Evolutionary conservation across 2,329 filamentous ascomycete species (phyloP), one percentile per base, ranked within the genome.

Genomic region (Phialemonium atrogriseum): DNA sequence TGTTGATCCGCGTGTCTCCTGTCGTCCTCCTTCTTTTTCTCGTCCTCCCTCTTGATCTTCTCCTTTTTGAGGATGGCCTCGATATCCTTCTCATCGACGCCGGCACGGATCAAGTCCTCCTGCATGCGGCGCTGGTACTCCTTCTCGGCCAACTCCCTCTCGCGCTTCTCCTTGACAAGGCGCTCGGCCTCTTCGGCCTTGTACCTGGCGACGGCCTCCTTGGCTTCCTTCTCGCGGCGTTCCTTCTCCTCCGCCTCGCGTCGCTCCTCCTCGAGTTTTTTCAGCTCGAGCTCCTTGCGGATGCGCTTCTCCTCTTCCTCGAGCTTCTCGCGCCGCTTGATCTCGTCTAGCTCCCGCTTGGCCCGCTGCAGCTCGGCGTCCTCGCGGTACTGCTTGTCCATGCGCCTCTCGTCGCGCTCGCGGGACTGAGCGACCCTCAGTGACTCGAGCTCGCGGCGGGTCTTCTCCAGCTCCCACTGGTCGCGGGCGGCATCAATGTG

Each of bases 51-150:
- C 44, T 55, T 51, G 43, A 57, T 46, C 47, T 67, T 70, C 46
- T 74, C 64, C 45, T 73, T 73, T 44, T 72, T 68, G 32, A 78
- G 50, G 38, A 80, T 70, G 13, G 72, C 71, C 24, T 63, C 56
- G 41, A 80, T 77, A 39, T 69, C 65, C 41, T 68, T 66, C 44
- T 77, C 71, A 44, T 70, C 66, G 24, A 80, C 56, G 3, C 76
- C 75, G 3, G 73, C 70, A 29, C 68, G 67, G 36, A 70, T 54
- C 22, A 80, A 56, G 30, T 77, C 66, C 40, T 77, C 70, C 44
- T 72, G 68, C 27, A 80, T 55, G 24, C 68, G 64, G 16, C 59
- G 58, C 46, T 69, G 63, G 43, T 73, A 77, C 35, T 45, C 47
- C 41, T 45, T 47, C 20, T 50, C 45, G 17, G 20, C 27, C 5